A percentile compares a stretch with the other conserved stretches of the same genome.
These are phyloP conservation scores for Haematococcus sp. DNA, from an alignment of 139 green algal genomes.

Conservation along the genomic window DNA sequence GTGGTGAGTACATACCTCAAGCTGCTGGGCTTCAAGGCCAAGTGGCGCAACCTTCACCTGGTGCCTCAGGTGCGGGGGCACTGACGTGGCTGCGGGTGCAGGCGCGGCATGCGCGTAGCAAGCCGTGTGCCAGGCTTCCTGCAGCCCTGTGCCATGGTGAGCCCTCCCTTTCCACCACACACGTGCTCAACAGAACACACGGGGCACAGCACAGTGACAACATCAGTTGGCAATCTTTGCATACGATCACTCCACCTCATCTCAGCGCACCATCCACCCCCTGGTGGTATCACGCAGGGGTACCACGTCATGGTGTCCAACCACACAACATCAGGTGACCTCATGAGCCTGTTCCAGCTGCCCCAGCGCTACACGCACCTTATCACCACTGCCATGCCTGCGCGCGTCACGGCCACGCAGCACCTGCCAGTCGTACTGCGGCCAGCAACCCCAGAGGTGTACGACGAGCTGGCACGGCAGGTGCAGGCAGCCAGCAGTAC, in stretches of 20 bases:
- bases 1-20: constrained; percentile 23
- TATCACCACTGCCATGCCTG: constrained; percentile 45
- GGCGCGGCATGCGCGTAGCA: too few species aligned
- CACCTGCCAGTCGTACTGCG: constrained; percentile 49
- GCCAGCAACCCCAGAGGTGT: constrained; percentile 38
- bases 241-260: too few species aligned
- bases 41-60: constrained; percentile 35
- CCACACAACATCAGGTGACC: constrained; percentile 50
- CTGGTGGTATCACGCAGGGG: background rate
- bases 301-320: constrained; percentile 62
- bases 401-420: constrained; percentile 17
- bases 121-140: too few species aligned
- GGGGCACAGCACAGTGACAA: too few species aligned
- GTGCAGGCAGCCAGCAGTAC: too few species aligned
- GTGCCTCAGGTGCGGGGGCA: constrained; percentile 22
- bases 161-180: too few species aligned
- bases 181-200: too few species aligned
- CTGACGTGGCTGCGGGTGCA: background rate
- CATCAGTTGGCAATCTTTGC: too few species aligned
- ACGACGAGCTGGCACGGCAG: constrained; percentile 32
- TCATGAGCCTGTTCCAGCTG: constrained; percentile 57
- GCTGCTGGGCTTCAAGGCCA: constrained; percentile 45
- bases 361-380: constrained; percentile 50
- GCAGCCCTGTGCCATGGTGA: too few species aligned
- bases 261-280: too few species aligned